Conservation (phyloP, 176 grass and related monocot species). For the Oryza rufipogon region DNA sequence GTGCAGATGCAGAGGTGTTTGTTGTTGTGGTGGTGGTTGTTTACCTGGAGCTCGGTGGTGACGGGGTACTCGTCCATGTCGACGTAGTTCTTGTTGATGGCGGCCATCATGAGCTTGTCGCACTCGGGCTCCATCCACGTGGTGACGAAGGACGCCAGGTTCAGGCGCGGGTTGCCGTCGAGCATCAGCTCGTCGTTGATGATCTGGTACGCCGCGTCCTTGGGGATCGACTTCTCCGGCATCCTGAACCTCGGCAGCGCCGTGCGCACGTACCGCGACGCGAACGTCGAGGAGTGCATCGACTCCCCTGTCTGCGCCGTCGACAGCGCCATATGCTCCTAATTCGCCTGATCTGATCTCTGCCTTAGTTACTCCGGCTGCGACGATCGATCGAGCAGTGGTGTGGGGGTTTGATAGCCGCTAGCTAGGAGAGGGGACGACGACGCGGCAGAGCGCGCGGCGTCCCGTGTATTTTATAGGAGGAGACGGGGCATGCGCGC, state of each 20-base stretch:
- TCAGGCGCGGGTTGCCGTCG: slow-evolving; percentile 94
- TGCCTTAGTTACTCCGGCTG: neutral
- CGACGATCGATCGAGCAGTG: neutral
- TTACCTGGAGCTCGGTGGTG: slow-evolving; percentile 97
- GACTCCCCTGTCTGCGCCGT: slow-evolving; percentile 55
- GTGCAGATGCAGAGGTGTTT: neutral
- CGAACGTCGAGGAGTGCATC: slow-evolving; percentile 79
- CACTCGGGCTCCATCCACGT: slow-evolving; percentile 99
- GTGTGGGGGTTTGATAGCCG: neutral
- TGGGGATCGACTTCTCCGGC: slow-evolving; percentile 61
- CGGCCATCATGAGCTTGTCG: slow-evolving; percentile 94
- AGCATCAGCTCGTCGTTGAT: slow-evolving; percentile 99
- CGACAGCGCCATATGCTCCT: slow-evolving; percentile 54
- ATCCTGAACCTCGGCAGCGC: slow-evolving; percentile 45
- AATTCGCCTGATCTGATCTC: too few relatives aligned
- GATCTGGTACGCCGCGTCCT: slow-evolving; percentile 99
- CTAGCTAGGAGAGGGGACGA: too few relatives aligned
- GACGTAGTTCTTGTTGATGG: slow-evolving; percentile 97
- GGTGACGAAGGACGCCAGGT: slow-evolving; percentile 94
- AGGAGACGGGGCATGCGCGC: neutral
- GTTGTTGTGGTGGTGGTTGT: neutral
- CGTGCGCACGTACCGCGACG: slow-evolving; percentile 75
- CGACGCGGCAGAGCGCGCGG: neutral
- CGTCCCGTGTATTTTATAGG: neutral
- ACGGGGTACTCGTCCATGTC: slow-evolving; percentile 99